These are phyloP conservation scores for Eucalyptus coolabah DNA, from an alignment of 345 rosid genomes.

Conservation along the genomic window DNA sequence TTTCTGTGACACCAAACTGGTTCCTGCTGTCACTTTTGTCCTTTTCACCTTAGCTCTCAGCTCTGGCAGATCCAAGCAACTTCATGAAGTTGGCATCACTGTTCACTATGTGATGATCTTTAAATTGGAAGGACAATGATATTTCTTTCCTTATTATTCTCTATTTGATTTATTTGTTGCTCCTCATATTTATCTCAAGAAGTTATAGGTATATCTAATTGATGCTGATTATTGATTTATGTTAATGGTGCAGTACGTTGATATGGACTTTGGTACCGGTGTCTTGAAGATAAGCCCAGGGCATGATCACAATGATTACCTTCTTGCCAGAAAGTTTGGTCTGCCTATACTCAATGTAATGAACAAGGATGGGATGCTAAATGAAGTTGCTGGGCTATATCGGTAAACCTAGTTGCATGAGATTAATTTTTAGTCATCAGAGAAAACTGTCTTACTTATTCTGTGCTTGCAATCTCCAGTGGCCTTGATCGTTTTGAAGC, in stretches of 20 bases:
- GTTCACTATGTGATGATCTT: background rate
- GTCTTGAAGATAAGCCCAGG: conserved; percentile 99
- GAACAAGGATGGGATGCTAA: conserved; percentile 95
- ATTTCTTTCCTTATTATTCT: background rate
- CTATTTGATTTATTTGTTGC: background rate
- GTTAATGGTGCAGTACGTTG: conserved; percentile 58
- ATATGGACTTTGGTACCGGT: conserved; percentile 98
- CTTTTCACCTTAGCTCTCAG: background rate
- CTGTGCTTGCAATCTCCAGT: conserved; percentile 22
- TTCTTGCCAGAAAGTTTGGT: conserved; percentile 94
- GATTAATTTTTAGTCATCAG: background rate
- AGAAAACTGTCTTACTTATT: background rate
- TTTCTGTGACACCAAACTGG: background rate
- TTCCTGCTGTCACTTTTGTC: background rate
- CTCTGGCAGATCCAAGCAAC: background rate
- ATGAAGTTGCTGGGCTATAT: conserved; percentile 90
- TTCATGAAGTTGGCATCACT: background rate
- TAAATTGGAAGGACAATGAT: background rate
- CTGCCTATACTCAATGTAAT: conserved; percentile 93
- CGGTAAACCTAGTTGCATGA: conserved; percentile 24
- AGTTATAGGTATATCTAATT: background rate
- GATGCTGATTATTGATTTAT: background rate
- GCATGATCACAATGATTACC: conserved; percentile 94
- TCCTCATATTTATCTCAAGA: background rate
- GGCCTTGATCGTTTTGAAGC: conserved; percentile 94